A percentile compares a stretch with the other conserved stretches of the same genome.
Conservation (phyloP, 2,329 filamentous ascomycete species). For the Fusarium sp. region DNA sequence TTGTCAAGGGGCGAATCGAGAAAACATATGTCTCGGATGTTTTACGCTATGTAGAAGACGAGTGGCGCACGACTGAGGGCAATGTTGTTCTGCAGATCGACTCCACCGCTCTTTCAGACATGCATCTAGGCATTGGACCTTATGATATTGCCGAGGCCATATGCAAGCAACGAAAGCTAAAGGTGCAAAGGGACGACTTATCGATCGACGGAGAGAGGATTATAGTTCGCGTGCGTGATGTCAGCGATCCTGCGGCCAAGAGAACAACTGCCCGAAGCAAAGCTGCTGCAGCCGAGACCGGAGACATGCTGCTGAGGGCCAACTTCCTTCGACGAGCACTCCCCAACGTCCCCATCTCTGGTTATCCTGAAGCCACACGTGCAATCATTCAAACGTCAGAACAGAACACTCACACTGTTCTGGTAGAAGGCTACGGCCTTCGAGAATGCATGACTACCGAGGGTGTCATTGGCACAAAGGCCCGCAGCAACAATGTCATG, state of each 20-base stretch:
- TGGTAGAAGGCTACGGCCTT: conserved; percentile 95
- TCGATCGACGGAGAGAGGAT: conserved; percentile 69
- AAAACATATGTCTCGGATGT: conserved; percentile 90
- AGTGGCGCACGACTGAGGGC: conserved; percentile 80
- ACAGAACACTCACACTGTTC: conserved; percentile 72
- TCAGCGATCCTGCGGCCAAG: conserved; percentile 59
- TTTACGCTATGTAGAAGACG: conserved; percentile 83
- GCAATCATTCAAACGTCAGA: conserved; percentile 89
- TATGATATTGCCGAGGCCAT: conserved; percentile 81
- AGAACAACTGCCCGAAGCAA: conserved; percentile 57
- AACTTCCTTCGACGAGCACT: conserved; percentile 86
- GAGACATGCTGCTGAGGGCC: conserved; percentile 74
- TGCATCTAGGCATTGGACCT: conserved; percentile 81
- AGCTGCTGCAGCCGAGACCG: conserved; percentile 53
- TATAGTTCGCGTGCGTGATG: conserved; percentile 74
- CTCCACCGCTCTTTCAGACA: conserved; percentile 76
- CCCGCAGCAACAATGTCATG: conserved; percentile 86
- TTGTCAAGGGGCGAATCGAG: conserved; percentile 93
- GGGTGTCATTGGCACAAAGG: conserved; percentile 81
- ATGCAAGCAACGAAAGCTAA: conserved; percentile 82
- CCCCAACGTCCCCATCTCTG: conserved; percentile 85
- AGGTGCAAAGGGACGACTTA: conserved; percentile 73
- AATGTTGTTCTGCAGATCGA: conserved; percentile 86
- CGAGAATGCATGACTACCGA: conserved; percentile 91
- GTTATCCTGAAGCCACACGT: conserved; percentile 84